These are phyloP conservation scores for Boletus barrowsii DNA, from an alignment of 768 basidiomycete species.

Conservation along the genomic window DNA sequence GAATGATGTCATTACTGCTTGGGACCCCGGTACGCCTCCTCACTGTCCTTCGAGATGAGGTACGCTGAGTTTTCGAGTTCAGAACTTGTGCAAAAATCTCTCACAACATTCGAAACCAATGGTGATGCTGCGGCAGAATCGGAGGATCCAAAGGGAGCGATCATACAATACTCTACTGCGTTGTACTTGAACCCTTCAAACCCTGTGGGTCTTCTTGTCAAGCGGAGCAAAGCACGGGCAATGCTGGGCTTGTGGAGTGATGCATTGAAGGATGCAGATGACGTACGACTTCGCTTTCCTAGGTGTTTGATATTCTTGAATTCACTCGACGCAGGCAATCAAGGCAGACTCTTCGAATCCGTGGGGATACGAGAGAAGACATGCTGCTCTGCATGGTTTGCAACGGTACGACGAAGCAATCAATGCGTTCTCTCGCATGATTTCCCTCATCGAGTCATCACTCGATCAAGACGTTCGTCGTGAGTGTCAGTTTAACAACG, in stretches of 20 bases:
- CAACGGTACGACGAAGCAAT: not conserved
- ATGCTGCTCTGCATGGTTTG: slow-evolving; percentile 1
- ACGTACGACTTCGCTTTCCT: not conserved
- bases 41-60: too few relatives aligned
- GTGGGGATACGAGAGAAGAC: slow-evolving; percentile 1
- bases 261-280: slow-evolving; percentile 14
- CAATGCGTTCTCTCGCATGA: not conserved
- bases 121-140: too few relatives aligned
- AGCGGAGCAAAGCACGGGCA: too few relatives aligned
- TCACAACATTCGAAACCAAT: too few relatives aligned
- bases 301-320: not conserved
- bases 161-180: too few relatives aligned
- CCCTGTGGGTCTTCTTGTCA: too few relatives aligned
- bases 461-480: not conserved
- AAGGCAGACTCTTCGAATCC: not conserved
- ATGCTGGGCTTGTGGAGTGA: slow-evolving; percentile 1
- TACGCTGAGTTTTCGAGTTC: too few relatives aligned
- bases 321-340: not conserved
- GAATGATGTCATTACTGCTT: too few relatives aligned
- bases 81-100: too few relatives aligned
- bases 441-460: not conserved
- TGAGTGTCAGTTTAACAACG: not conserved
- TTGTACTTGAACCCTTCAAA: too few relatives aligned
- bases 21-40: too few relatives aligned
- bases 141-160: too few relatives aligned